A percentile compares a stretch with the other conserved stretches of the same genome.
These are phyloP conservation scores for Conidiobolus incongruus DNA, from an alignment of 371 early-diverging fungal species.

Conservation along the genomic window DNA sequence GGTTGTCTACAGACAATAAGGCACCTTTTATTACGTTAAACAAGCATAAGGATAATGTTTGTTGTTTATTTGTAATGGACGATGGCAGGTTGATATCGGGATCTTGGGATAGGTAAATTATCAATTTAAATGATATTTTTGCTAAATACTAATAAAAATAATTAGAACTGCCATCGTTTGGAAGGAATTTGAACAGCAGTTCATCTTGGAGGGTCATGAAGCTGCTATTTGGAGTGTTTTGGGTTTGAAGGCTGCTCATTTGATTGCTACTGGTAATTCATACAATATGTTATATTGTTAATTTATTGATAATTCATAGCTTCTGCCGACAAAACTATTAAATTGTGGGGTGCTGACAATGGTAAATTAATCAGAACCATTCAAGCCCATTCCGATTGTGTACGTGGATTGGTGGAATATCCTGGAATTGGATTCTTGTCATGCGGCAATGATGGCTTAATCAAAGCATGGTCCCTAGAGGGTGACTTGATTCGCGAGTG, in stretches of 20 bases:
- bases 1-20: too few species aligned
- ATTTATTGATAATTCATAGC: too few species aligned
- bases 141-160: slow-evolving; percentile 1
- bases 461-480: slow-evolving; percentile 57
- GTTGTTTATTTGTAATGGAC: slow-evolving; percentile 35
- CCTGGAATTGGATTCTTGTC: slow-evolving; percentile 55
- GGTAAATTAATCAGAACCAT: slow-evolving; percentile 42
- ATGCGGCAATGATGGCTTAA: slow-evolving; percentile 66
- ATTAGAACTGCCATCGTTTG: slow-evolving; percentile 68
- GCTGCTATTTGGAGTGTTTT: slow-evolving; percentile 85
- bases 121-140: too few species aligned
- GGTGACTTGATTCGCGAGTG: slow-evolving; percentile 59
- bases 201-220: slow-evolving; percentile 56
- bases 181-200: slow-evolving; percentile 41
- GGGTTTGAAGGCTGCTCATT: slow-evolving; percentile 28
- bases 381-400: slow-evolving; percentile 80
- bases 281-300: too few species aligned
- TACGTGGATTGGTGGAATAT: slow-evolving; percentile 47
- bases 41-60: slow-evolving; percentile 79
- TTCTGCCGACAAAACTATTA: slow-evolving; percentile 85
- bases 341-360: slow-evolving; percentile 40
- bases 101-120: slow-evolving; percentile 89
- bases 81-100: slow-evolving; percentile 67
- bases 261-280: slow-evolving; percentile 51
- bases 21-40: slow-evolving; percentile 29